Conservation (phyloP, 1,284 basidiomycete species). For the Sanghuangporus sanghuang region DNA sequence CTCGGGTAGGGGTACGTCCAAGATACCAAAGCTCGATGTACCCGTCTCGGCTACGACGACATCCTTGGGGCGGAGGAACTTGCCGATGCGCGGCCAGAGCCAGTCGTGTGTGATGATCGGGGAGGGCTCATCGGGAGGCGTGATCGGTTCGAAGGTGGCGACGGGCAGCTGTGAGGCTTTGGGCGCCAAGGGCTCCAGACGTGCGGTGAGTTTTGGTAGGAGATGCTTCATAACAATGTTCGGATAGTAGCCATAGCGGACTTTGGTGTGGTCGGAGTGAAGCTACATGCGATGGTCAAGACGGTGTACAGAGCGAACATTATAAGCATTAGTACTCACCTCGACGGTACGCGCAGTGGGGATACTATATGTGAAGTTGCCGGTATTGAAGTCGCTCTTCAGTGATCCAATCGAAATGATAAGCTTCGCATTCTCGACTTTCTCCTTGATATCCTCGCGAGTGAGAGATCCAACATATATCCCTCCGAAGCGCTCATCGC, state of each 20-base stretch:
- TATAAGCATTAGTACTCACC: conserved; percentile 33
- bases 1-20: conserved; percentile 73
- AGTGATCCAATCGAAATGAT: conserved; percentile 80
- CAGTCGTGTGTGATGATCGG: conserved; percentile 64
- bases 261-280: conserved; percentile 75
- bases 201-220: conserved; percentile 61
- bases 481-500: conserved; percentile 82
- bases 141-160: conserved; percentile 38
- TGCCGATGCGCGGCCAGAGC: conserved; percentile 82
- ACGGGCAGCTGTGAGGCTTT: conserved; percentile 41
- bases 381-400: conserved; percentile 89
- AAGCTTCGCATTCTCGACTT: conserved; percentile 79
- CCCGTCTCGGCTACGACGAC: conserved; percentile 86
- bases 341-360: conserved; percentile 58
- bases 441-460: conserved; percentile 65
- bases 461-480: conserved; percentile 81
- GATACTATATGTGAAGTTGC: conserved; percentile 74
- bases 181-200: conserved; percentile 39
- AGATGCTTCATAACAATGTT: conserved; percentile 70
- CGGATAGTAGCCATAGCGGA: conserved; percentile 59
- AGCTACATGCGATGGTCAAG: conserved; percentile 43
- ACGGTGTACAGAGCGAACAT: conserved; percentile 14
- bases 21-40: conserved; percentile 65
- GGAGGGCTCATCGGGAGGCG: conserved; percentile 44
- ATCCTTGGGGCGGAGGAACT: conserved; percentile 76